Base-by-base conservation (phyloP, 345 rosid genomes). In the Limnanthes douglasii region DNA sequence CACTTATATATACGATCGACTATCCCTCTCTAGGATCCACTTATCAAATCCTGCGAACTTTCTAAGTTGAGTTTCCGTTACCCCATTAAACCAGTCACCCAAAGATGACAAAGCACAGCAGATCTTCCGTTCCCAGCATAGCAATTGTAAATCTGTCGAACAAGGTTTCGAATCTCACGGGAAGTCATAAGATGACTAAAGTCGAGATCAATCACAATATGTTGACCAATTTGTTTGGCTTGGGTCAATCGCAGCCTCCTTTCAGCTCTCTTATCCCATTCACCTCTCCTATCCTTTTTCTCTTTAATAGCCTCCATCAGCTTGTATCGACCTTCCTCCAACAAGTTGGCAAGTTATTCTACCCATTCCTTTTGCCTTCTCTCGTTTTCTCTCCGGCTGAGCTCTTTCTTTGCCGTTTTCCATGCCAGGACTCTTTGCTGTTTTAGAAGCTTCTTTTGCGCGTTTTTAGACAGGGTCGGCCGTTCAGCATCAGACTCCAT, bases 11-110 rank as follows among this genome's bases (percentile, higher is more conserved):
- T 72, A 74, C 0, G 75, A 62, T 39, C 30, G 60, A 17, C 46
- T 55, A 53, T 79, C 73, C 66, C 51, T 74, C 61, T 79, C 81
- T 23, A 79, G 59, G 2, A 71, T 51, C 85, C 85, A 74, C 54
- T 66, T 79, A 36, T 66, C 77, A 34, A 71, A 64, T 15, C 92
- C 92, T 0, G 81, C 75, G 21, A 71, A 43, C 53, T 48, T 71
- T 43, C 40, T 64, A 60, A 79, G 39, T 33, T 75, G 85, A 49
- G 33, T 45, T 28, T 46, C 73, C 73, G 72, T 59, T 20, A 61
- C 81, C 27, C 75, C 78, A 2, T 20, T 22, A 44, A 73, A 79
- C 11, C 85, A 0, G 81, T 79, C 60, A 79, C 57, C 92, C 85
- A 75, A 21, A 74, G 57, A 50, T 57, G 78, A 31, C 61, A 47